Evolutionary conservation across 2,329 filamentous ascomycete genomes (phyloP), one percentile per base, ranked within the genome.

Genomic region (Teratosphaeria gauchensis): DNA sequence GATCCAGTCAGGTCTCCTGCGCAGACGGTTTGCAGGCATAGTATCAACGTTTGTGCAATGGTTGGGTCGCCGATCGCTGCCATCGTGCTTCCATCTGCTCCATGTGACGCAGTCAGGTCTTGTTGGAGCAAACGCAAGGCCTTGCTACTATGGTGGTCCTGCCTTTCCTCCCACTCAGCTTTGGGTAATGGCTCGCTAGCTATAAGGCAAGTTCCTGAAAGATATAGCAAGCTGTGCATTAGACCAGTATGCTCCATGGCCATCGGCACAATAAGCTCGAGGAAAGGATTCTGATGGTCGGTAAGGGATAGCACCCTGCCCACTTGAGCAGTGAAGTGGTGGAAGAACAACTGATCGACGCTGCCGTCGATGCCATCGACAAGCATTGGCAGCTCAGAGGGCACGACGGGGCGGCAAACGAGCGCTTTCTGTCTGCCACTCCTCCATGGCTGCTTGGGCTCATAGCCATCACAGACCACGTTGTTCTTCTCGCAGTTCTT

Each of bases 401-500:
- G 75, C 68, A 70, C 61, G 62, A 21, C 56, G 56, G 68, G 72
- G 38, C 59, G 56, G 31, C 59, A 35, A 5, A 53, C 58, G 16
- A 61, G 51, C 38, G 58, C 81, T 69, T 81, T 87, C 72, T 92
- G 88, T 70, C 84, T 90, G 31, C 90, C 90, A 69, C 89, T 92
- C 72, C 86, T 90, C 91, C 91, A 96, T 56, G 90, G 82, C 59
- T 89, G 87, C 71, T 90, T 90, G 62, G 90, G 87, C 55, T 89
- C 89, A 69, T 95, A 96, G 12, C 91, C 91, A 74, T 95, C 90
- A 70, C 91, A 96, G 12, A 92, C 84, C 12, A 95, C 89, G 8
- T 90, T 90, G 71, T 95, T 96, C 79, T 95, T 96, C 75, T 94
- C 87, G 69, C 91, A 96, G 68, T 95, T 95, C 73, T 90, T 80